phyloP scores from a whole-genome alignment of 2,329 filamentous ascomycete species.

The Venturia effusa region DNA sequence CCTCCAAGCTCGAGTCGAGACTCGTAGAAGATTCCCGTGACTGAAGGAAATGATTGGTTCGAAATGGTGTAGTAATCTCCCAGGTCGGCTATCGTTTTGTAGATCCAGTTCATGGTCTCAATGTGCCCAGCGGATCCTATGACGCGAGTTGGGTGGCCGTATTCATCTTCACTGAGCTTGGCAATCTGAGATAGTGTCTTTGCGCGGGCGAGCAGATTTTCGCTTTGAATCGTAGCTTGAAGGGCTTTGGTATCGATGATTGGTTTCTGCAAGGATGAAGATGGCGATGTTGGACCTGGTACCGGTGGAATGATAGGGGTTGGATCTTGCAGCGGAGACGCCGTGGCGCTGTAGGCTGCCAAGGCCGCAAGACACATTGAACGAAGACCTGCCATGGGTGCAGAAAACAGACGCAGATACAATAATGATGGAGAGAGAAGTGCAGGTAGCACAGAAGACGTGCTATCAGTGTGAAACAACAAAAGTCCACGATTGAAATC shows the following conservation, averaged over 20 bases:
- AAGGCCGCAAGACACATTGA: not conserved
- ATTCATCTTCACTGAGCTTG: constrained; percentile 46
- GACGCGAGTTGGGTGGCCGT: constrained; percentile 58
- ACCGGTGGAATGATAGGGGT: not conserved
- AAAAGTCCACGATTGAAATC: too few species aligned
- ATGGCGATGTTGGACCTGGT: not conserved
- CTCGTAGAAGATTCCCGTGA: constrained; percentile 20
- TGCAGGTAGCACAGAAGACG: not conserved
- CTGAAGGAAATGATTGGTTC: constrained; percentile 31
- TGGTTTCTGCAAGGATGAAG: not conserved
- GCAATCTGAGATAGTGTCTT: constrained; percentile 53
- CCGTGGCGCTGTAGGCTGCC: not conserved
- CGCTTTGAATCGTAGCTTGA: constrained; percentile 44
- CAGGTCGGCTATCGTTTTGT: constrained; percentile 29
- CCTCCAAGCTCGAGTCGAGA: constrained; percentile 24
- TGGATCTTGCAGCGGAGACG: not conserved
- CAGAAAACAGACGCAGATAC: not conserved
- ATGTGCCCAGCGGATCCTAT: constrained; percentile 39
- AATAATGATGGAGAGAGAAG: not conserved
- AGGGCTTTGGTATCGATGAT: constrained; percentile 32
- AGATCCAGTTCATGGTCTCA: constrained; percentile 21
- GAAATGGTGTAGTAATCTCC: constrained; percentile 51
- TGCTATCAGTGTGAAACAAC: not conserved
- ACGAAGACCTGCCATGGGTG: not conserved
- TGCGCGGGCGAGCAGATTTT: constrained; percentile 48